A percentile compares a stretch with the other conserved stretches of the same genome.
phyloP scores from a whole-genome alignment of 768 basidiomycete species.

The Zangia roseola region DNA sequence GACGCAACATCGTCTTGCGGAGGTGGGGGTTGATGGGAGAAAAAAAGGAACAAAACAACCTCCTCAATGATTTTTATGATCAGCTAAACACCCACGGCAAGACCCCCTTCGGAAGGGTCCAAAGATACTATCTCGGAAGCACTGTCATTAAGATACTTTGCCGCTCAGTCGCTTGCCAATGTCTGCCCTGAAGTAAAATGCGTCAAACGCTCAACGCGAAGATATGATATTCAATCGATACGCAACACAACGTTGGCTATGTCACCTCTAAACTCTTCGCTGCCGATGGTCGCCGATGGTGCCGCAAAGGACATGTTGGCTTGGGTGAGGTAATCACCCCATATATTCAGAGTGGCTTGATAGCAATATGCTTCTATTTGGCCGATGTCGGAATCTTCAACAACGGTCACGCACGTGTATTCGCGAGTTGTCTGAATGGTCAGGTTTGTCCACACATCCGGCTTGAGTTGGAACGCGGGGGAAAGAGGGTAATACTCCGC shows the following conservation, averaged over 20 bases:
- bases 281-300: slow-evolving; percentile 37
- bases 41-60: background rate
- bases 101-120: background rate
- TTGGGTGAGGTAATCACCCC: slow-evolving; percentile 38
- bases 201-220: background rate
- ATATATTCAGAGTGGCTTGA: slow-evolving; percentile 37
- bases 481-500: slow-evolving; percentile 37
- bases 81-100: background rate
- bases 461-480: slow-evolving; percentile 26
- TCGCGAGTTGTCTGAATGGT: slow-evolving; percentile 38
- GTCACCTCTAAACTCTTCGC: slow-evolving; percentile 34
- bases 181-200: background rate
- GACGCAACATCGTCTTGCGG: background rate
- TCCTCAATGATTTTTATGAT: background rate
- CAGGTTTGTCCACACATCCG: slow-evolving; percentile 33
- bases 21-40: background rate
- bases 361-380: slow-evolving; percentile 30
- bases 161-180: background rate
- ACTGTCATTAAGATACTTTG: background rate
- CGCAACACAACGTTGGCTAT: slow-evolving; percentile 30
- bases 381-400: slow-evolving; percentile 8
- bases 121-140: background rate
- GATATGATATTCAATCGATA: slow-evolving; percentile 14
- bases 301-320: slow-evolving; percentile 48
- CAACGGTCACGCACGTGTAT: slow-evolving; percentile 34